Percentiles rank a stretch among this genome's conserved stretches.
phyloP scores from a whole-genome alignment of 192 early-diverging fungal species.

The Kappamyces sp. region DNA sequence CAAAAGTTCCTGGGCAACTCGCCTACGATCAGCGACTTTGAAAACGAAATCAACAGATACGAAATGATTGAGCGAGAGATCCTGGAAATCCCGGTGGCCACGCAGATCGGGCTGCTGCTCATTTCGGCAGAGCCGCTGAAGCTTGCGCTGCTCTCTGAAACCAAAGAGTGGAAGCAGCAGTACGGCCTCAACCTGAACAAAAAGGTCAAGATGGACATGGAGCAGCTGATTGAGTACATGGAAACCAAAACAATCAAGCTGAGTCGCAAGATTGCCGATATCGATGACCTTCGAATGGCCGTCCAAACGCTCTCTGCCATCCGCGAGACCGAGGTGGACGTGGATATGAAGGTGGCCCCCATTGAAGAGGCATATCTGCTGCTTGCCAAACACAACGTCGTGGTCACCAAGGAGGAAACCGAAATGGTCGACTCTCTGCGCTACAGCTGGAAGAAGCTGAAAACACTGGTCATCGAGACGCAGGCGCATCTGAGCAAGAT shows the following conservation, averaged over 20 bases:
- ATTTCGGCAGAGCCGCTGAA: constrained; percentile 60
- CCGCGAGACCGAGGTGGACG: constrained; percentile 57
- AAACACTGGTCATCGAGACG: constrained; percentile 53
- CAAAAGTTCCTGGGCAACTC: constrained; percentile 47
- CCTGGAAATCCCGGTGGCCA: constrained; percentile 47
- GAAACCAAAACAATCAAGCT: constrained; percentile 53
- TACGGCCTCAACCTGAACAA: constrained; percentile 58
- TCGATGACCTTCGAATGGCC: constrained; percentile 57
- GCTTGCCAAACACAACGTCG: constrained; percentile 53
- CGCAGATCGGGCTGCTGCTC: constrained; percentile 53
- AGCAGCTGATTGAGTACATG: constrained; percentile 63
- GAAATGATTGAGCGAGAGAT: constrained; percentile 57
- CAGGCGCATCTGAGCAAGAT: constrained; percentile 56
- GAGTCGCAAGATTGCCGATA: constrained; percentile 54
- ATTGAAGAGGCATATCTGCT: constrained; percentile 61
- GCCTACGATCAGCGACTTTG: constrained; percentile 58
- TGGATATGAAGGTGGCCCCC: constrained; percentile 62
- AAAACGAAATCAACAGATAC: constrained; percentile 58
- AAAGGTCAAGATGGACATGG: constrained; percentile 63
- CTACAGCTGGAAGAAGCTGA: constrained; percentile 66
- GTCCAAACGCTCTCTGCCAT: constrained; percentile 58
- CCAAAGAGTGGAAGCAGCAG: constrained; percentile 65
- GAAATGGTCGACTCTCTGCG: constrained; percentile 64
- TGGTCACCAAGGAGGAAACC: constrained; percentile 58
- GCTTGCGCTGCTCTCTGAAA: constrained; percentile 54